A percentile compares a stretch with the other conserved stretches of the same genome.
These are phyloP conservation scores for Fraxinus dipetala DNA, from an alignment of 305 asterid species.

Conservation along the genomic window DNA sequence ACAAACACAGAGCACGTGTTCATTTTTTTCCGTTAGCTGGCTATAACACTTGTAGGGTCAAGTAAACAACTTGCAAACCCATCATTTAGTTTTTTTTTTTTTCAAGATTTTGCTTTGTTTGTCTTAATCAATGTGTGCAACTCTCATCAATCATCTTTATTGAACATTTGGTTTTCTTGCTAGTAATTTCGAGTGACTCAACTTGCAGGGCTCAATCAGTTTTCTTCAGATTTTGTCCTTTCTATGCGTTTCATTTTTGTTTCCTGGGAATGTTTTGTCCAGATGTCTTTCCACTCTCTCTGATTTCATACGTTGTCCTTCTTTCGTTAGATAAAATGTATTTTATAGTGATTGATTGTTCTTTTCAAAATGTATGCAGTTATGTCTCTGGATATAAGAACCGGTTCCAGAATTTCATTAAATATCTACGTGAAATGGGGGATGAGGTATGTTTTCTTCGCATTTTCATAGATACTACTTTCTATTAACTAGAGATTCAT, in stretches of 20 bases:
- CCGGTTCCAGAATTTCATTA: conserved; percentile 96
- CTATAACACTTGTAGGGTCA: neutral
- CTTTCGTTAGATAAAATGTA: conserved; percentile 7
- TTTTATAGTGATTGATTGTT: conserved; percentile 22
- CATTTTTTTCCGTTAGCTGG: neutral
- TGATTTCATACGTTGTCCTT: conserved; percentile 2
- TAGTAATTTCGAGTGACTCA: neutral
- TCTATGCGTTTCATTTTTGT: conserved; percentile 7
- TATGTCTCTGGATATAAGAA: conserved; percentile 95
- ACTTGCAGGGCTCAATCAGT: neutral
- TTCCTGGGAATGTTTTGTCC: neutral
- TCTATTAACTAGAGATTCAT: conserved; percentile 9
- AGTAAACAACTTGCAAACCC: neutral
- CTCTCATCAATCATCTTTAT: neutral
- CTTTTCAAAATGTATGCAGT: conserved; percentile 48
- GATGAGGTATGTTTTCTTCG: conserved; percentile 68
- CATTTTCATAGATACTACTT: neutral
- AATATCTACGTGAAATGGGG: conserved; percentile 95
- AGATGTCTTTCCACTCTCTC: neutral
- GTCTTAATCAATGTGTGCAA: neutral
- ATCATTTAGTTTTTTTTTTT: neutral
- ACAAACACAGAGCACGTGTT: neutral
- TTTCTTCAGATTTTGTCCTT: neutral
- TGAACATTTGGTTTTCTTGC: neutral
- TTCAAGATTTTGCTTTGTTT: neutral